Evolutionary conservation across 2,329 filamentous ascomycete genomes (phyloP), one percentile per base, ranked within the genome.

Genomic region (Trichoderma harzianum): DNA sequence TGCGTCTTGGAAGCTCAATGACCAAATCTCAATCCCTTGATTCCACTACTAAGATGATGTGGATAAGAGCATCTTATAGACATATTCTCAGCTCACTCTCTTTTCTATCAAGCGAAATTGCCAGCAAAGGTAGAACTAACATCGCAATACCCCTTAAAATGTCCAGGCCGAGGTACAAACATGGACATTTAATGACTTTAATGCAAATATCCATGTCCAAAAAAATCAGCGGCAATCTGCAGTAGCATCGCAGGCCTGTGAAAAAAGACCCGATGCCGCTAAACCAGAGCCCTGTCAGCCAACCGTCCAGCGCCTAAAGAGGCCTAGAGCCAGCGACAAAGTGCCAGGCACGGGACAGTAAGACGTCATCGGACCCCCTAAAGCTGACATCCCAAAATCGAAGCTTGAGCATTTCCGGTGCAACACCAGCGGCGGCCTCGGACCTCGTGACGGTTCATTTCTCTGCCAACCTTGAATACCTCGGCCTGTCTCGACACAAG

Each of bases 301-400:
- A 51, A 53, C 14, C 21, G 7, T 39, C 30, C 36, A 34, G 32
- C 30, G 34, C 73, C 34, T 7, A 62, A 34, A 51, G 70, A 51
- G 34, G n/a, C 65, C 57, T 43, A 55, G 36, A 51, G 7, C 18
- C 58, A 32, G 68, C 60, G 53, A 70, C 21, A 28, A 28, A 21
- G 53, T 60, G 34, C 51, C 61, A 51, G 62, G 51, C 51, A 47
- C 34, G 28, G 58, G 47, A 39, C 67, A 28, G 16, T 28, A 47
- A 47, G 30, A 69, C 67, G 67, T 69, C 67, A 69, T 69, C 57
- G 30, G 28, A 51, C 57, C 39, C 55, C 67, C 57, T 51, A 36
- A 30, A 69, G 67, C 57, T 62, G 66, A 69, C 55, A 61, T 61
- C 28, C 6, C 34, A 36, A 53, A 24, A 60, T 60, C 57, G 18